Base-by-base conservation (phyloP, 2,329 filamentous ascomycete species). In the Fonsecaea pugnacius region DNA sequence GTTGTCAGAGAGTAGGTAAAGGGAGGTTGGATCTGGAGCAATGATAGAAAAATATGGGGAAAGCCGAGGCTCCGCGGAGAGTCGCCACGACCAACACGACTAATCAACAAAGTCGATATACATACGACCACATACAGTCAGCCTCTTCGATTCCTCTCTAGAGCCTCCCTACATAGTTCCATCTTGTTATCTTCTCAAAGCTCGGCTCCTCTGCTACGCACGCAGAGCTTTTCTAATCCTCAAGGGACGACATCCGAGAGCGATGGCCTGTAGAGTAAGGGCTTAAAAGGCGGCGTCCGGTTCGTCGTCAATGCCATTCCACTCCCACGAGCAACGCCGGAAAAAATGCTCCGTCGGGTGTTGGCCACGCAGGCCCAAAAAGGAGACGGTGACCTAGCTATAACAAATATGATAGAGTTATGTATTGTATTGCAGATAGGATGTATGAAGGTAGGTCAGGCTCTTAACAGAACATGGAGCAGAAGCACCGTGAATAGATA, bases 281-380 rank as follows among this genome's bases (percentile, higher is more conserved):
- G 76, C 40, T 67, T 82, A 55, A 75, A 80, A 21, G 80, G 80
- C 33, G 80, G 80, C 2, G 75, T 82, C 16, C 73, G 72, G 14
- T 82, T 82, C 62, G 73, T 82, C n/a, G 76, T n/a, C n/a, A n/a
- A 81, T 52, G 73, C 74, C 46, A 78, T 82, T 38, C 80, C 80
- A 7, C n/a, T n/a, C n/a, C n/a, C n/a, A 82, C 82, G 74, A 82
- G 78, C 56, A 59, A 48, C 12, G 60, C 60, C 8, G 64, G 64
- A 4, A 66, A 66, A 58, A 46, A n/a, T 64, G n/a, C 56, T 66
- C 18, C 36, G 64, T 2, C 32, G 64, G 18, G 46, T 64, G 0
- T 46, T 64, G 52, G 40, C 38, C n/a, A 61, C 64, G 27, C 61
- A 67, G 48, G 64, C 64, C 8, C n/a, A n/a, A 27, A 27, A 66